These are phyloP conservation scores for Talaromyces verruculosus DNA, from an alignment of 2,329 filamentous ascomycete species.

Conservation along the genomic window DNA sequence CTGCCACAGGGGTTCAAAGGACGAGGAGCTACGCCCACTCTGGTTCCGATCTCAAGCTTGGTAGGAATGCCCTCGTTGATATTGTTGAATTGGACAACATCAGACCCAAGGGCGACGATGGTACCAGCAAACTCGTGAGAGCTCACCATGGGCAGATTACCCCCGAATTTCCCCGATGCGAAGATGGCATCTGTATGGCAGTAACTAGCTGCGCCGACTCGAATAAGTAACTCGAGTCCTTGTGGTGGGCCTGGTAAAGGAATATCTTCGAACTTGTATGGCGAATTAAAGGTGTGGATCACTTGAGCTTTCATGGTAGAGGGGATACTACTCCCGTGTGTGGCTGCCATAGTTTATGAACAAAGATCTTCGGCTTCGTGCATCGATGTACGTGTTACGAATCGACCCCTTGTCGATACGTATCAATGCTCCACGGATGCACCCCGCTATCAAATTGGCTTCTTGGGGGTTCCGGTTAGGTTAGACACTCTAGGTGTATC, in stretches of 20 bases:
- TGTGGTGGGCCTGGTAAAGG: conserved; percentile 43
- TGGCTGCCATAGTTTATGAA: neutral
- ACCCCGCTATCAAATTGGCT: neutral
- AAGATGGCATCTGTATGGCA: conserved; percentile 48
- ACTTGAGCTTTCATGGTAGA: conserved; percentile 26
- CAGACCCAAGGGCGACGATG: conserved; percentile 33
- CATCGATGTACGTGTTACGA: neutral
- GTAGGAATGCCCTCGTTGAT: neutral
- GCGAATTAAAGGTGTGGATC: conserved; percentile 25
- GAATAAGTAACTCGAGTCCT: conserved; percentile 47
- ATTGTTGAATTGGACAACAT: neutral
- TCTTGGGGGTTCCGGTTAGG: neutral
- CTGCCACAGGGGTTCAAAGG: conserved; percentile 16
- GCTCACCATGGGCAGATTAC: conserved; percentile 45
- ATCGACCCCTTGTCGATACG: neutral
- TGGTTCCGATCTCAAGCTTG: conserved; percentile 6
- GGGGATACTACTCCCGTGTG: neutral
- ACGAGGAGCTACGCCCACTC: neutral
- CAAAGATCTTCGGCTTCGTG: neutral
- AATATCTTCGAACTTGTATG: conserved; percentile 26
- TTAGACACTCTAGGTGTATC: neutral
- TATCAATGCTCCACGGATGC: neutral
- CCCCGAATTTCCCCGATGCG: conserved; percentile 36
- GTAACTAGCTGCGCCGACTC: conserved; percentile 50
- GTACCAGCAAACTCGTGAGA: conserved; percentile 51